A percentile compares a stretch with the other conserved stretches of the same genome.
Evolutionary conservation across 2,329 filamentous ascomycete genomes (phyloP).

Genomic region (Biscogniauxia mediterranea): DNA sequence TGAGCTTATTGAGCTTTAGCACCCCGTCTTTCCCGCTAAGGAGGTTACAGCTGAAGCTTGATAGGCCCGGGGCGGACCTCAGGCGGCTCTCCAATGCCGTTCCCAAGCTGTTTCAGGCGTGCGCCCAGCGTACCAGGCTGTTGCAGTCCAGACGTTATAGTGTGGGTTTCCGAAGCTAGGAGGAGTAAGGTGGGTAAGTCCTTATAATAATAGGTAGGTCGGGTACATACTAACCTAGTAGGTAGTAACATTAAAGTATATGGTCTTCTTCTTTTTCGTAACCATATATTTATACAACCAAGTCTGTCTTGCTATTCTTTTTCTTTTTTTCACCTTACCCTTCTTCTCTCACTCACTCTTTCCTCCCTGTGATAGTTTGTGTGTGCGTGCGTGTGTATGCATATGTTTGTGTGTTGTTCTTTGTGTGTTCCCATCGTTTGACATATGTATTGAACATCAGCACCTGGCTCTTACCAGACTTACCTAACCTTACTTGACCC

Average conservation of each 20-base stretch:
- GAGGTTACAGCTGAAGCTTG: too few species aligned
- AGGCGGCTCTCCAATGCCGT: background rate
- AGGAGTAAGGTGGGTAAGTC: background rate
- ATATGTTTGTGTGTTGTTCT: background rate
- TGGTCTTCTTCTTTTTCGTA: too few species aligned
- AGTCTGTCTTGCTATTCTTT: background rate
- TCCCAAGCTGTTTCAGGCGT: background rate
- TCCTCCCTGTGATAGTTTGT: background rate
- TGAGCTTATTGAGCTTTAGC: too few species aligned
- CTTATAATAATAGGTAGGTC: background rate
- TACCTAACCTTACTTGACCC: too few species aligned
- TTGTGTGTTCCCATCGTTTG: background rate
- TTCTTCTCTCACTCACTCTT: background rate
- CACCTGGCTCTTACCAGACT: background rate
- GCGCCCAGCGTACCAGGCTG: background rate
- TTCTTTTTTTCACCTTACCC: background rate
- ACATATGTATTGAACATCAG: too few species aligned
- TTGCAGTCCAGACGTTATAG: slow-evolving; percentile 3
- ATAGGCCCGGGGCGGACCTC: too few species aligned
- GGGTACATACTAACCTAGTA: too few species aligned
- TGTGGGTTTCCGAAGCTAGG: slow-evolving; percentile 1
- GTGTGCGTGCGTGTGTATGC: too few species aligned
- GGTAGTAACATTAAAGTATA: too few species aligned
- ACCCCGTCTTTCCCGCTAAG: too few species aligned
- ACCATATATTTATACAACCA: too few species aligned